phyloP scores from a whole-genome alignment of 2,329 filamentous ascomycete species.

The Fusarium floridanum region DNA sequence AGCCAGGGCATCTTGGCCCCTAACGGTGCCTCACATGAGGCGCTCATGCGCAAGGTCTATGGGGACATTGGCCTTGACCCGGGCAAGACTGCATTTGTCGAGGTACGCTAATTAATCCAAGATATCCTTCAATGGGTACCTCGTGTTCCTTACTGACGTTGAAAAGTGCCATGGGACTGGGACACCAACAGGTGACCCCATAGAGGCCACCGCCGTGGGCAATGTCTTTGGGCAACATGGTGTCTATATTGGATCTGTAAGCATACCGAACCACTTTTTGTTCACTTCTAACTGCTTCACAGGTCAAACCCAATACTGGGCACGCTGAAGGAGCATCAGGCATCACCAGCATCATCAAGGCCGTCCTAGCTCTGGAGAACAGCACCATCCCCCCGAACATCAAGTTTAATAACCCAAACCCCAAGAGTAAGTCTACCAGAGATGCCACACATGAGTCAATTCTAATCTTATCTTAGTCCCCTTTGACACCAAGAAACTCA shows the following conservation, averaged over 20 bases:
- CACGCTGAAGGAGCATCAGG: background rate
- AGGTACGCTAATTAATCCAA: background rate
- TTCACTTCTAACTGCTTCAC: background rate
- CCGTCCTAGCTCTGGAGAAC: slow-evolving; percentile 49
- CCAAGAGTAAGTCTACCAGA: slow-evolving; percentile 17
- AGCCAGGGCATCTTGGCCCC: background rate
- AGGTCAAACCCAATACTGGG: background rate
- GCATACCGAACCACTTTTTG: background rate
- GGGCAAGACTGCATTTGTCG: background rate
- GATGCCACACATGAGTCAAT: background rate
- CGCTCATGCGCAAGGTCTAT: background rate
- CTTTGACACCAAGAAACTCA: slow-evolving; percentile 41
- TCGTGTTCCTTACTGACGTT: background rate
- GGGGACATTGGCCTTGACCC: background rate
- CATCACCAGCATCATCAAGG: slow-evolving; percentile 5
- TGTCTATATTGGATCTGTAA: background rate
- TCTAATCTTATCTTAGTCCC: slow-evolving; percentile 27
- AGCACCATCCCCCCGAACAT: slow-evolving; percentile 50
- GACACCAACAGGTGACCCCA: background rate
- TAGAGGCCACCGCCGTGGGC: background rate
- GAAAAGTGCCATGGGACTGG: background rate
- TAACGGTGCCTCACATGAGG: background rate
- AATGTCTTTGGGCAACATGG: background rate
- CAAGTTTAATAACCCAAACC: slow-evolving; percentile 47
- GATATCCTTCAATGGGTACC: too few species aligned